These are phyloP conservation scores for Kockovaella imperatae DNA, from an alignment of 768 basidiomycete genomes.

Conservation along the genomic window DNA sequence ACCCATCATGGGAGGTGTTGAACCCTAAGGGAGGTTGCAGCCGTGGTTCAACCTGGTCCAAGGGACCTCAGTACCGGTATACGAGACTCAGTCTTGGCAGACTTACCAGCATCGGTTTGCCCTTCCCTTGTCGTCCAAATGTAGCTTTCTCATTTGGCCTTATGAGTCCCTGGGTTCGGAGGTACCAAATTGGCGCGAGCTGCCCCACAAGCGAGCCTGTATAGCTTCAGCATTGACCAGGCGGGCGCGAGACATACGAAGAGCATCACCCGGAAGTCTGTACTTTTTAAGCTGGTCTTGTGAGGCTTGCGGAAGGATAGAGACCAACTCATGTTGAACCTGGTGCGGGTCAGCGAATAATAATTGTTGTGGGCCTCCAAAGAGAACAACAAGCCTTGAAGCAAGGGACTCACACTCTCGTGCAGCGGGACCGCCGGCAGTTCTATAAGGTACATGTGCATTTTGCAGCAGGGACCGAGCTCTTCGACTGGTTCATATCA, in stretches of 20 bases:
- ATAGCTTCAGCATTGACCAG: not conserved
- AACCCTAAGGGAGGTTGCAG: constrained; percentile 19
- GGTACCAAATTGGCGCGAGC: constrained; percentile 22
- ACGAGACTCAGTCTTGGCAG: not conserved
- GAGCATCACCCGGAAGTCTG: constrained; percentile 14
- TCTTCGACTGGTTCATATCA: no score
- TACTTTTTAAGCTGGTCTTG: constrained; percentile 12
- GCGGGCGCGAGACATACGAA: constrained; percentile 7
- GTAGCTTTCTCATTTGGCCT: constrained; percentile 3
- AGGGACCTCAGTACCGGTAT: not conserved
- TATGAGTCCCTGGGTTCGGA: constrained; percentile 6
- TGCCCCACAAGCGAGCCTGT: constrained; percentile 25
- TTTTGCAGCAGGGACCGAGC: no score
- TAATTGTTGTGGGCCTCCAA: no score
- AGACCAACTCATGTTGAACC: constrained; percentile 6
- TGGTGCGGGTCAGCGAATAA: no score
- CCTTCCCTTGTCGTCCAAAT: constrained; percentile 16
- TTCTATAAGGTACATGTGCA: no score
- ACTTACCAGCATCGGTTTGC: constrained; percentile 27
- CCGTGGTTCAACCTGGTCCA: constrained; percentile 4
- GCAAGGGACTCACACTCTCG: no score
- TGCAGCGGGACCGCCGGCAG: no score
- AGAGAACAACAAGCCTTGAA: no score
- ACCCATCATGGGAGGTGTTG: constrained; percentile 30
- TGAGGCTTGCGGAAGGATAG: constrained; percentile 3